Conservation (phyloP, 2,329 filamentous ascomycete species). For the Paecilomyces formosus region DNA sequence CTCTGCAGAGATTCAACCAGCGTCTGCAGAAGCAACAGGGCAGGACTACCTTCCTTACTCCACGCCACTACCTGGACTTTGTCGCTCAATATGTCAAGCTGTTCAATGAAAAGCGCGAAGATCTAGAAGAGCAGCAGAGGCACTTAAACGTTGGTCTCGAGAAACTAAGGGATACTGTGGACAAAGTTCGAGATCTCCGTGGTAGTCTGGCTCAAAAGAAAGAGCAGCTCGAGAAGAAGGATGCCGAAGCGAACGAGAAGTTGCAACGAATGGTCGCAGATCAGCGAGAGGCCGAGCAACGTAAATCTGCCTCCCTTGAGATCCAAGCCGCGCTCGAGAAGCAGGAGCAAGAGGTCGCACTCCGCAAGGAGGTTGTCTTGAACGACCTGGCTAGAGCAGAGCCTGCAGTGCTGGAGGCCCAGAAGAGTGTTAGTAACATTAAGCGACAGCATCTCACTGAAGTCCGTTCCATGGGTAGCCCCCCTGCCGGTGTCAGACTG, state of each 20-base stretch:
- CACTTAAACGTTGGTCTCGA: conserved; percentile 97
- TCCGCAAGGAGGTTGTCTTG: conserved; percentile 75
- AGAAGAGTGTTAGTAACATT: conserved; percentile 96
- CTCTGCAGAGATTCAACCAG: conserved; percentile 79
- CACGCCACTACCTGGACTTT: conserved; percentile 95
- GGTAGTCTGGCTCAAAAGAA: conserved; percentile 92
- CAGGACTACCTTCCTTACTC: conserved; percentile 86
- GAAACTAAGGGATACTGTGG: conserved; percentile 92
- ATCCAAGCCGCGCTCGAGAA: conserved; percentile 80
- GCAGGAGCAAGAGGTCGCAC: conserved; percentile 81
- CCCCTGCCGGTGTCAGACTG: conserved; percentile 81
- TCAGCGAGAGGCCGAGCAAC: conserved; percentile 86
- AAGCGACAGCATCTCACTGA: conserved; percentile 95
- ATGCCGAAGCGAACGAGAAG: conserved; percentile 94
- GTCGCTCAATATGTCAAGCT: conserved; percentile 95
- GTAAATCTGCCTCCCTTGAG: conserved; percentile 79
- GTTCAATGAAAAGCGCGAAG: conserved; percentile 96
- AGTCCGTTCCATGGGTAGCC: conserved; percentile 93
- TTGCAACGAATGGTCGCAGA: conserved; percentile 95
- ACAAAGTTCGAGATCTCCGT: conserved; percentile 90
- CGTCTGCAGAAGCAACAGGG: conserved; percentile 88
- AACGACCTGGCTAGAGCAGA: conserved; percentile 84
- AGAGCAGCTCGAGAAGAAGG: conserved; percentile 83
- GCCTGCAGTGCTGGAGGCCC: conserved; percentile 84
- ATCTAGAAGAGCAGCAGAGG: conserved; percentile 95